Conservation (phyloP, 2,329 filamentous ascomycete genomes). For the Neurospora sp. region DNA sequence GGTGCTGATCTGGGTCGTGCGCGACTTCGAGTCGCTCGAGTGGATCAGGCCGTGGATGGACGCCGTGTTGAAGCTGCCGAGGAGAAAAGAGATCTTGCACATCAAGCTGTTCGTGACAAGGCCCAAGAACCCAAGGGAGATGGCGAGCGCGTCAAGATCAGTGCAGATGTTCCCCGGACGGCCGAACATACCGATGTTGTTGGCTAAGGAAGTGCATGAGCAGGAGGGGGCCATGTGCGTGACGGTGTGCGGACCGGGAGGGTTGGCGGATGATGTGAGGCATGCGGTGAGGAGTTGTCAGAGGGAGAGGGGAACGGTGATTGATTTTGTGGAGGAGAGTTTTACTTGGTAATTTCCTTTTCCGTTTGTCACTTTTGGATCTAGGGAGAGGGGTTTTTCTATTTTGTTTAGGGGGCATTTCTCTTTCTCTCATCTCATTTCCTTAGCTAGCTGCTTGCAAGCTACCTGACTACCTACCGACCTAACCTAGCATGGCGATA, state of each 20-base stretch:
- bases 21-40: slow-evolving; percentile 78
- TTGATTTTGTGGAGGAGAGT: slow-evolving; percentile 70
- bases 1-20: slow-evolving; percentile 85
- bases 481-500: background rate
- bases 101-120: slow-evolving; percentile 87
- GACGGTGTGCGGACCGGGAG: slow-evolving; percentile 67
- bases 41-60: slow-evolving; percentile 88
- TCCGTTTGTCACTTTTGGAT: slow-evolving; percentile 1
- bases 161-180: slow-evolving; percentile 90
- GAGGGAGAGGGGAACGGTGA: slow-evolving; percentile 42
- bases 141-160: slow-evolving; percentile 63
- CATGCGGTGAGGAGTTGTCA: slow-evolving; percentile 55
- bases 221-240: slow-evolving; percentile 86
- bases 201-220: slow-evolving; percentile 70
- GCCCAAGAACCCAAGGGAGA: slow-evolving; percentile 73
- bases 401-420: background rate
- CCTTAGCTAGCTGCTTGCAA: background rate
- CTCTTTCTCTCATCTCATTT: background rate
- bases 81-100: slow-evolving; percentile 70
- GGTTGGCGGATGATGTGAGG: slow-evolving; percentile 65
- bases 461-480: background rate
- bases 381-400: background rate
- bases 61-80: slow-evolving; percentile 63
- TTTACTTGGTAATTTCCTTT: slow-evolving; percentile 49
- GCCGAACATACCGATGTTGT: slow-evolving; percentile 69